These are phyloP conservation scores for Martensiomyces pterosporus DNA, from an alignment of 192 early-diverging fungal species.

Conservation along the genomic window DNA sequence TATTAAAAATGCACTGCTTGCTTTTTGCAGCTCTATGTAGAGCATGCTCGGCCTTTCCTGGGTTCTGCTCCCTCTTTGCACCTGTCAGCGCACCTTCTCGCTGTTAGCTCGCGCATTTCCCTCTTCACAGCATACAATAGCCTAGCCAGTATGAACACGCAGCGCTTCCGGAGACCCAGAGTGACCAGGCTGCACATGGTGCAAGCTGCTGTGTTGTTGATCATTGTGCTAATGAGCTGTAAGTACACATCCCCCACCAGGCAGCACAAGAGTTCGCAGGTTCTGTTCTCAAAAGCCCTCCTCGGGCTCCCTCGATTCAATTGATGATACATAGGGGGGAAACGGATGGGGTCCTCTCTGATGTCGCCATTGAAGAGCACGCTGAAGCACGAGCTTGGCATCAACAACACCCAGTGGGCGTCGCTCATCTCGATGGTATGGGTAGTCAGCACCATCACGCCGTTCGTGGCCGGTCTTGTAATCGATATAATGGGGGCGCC, in stretches of 20 bases:
- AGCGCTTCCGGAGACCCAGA: no score
- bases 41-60: no score
- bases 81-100: no score
- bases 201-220: constrained; percentile 38
- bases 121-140: no score
- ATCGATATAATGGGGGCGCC: constrained; percentile 50
- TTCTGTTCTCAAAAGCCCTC: no score
- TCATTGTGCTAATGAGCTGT: constrained; percentile 50
- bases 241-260: no score
- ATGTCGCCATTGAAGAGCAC: constrained; percentile 51
- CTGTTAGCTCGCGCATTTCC: no score
- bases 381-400: constrained; percentile 47
- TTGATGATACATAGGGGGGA: constrained; percentile 32
- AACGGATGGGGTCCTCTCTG: constrained; percentile 48
- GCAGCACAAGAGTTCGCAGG: no score
- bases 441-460: constrained; percentile 50
- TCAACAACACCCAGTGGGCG: constrained; percentile 52
- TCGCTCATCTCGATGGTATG: constrained; percentile 51
- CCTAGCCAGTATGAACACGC: no score
- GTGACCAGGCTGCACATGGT: constrained; percentile 42
- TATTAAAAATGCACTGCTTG: no score
- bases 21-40: no score
- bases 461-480: constrained; percentile 51
- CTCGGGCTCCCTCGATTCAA: not conserved
- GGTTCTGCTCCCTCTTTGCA: no score